These are phyloP conservation scores for Ophiostoma tasmaniense DNA, from an alignment of 2,329 filamentous ascomycete species.

Conservation along the genomic window DNA sequence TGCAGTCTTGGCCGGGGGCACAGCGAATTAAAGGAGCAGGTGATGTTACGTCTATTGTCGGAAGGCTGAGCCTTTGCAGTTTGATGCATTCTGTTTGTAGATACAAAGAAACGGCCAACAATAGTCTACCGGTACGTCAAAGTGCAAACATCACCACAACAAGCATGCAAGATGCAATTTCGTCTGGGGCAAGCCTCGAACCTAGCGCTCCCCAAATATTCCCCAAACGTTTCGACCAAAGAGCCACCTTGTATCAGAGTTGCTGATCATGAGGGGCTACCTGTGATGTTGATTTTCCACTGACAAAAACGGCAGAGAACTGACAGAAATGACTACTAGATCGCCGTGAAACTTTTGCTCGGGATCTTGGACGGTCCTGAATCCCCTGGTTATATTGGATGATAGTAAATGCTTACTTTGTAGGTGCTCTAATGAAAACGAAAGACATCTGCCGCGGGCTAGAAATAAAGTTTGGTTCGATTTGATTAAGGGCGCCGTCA, in stretches of 20 bases:
- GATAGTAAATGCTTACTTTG: neutral
- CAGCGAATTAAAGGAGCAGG: neutral
- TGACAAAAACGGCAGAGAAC: too few species aligned
- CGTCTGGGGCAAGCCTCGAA: neutral
- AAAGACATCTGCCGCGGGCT: neutral
- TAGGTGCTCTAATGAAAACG: neutral
- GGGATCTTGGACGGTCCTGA: neutral
- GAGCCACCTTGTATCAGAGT: slow-evolving; percentile 1
- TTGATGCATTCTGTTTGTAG: too few species aligned
- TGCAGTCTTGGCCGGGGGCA: neutral
- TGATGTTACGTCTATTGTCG: slow-evolving; percentile 3
- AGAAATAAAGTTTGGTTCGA: neutral
- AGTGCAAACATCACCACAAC: too few species aligned
- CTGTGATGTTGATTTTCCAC: neutral
- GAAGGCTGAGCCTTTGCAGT: neutral
- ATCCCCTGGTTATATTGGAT: neutral
- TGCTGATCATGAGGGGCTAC: neutral
- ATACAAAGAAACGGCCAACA: too few species aligned
- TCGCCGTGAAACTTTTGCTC: neutral
- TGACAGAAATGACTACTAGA: neutral
- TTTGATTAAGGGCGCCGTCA: neutral
- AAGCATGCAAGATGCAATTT: neutral
- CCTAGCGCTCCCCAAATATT: neutral
- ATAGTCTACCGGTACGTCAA: neutral
- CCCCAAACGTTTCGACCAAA: slow-evolving; percentile 2